Evolutionary conservation across 192 early-diverging fungal genomes (phyloP), one percentile per base, ranked within the genome.

Genomic region (Gigaspora rosea): DNA sequence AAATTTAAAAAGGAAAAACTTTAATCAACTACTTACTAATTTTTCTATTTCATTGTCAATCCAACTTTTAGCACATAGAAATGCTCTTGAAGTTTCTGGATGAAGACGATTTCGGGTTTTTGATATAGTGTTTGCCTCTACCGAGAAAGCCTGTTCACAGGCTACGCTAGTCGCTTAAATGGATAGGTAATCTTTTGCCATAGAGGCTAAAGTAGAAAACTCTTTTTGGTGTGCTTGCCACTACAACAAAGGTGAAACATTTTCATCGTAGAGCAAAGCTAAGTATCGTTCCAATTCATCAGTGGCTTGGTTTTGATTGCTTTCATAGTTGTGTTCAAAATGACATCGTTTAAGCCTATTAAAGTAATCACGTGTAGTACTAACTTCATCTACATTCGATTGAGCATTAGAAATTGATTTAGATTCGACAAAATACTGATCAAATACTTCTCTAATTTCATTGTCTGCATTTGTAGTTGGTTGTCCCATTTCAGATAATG

Each of bases 151-250:
- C 16, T 70, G 48, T 22, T 70, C 68, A 10, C 20, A 70, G 4
- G 68, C 11, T 16, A 70, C 48, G 52, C 18, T 47, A 12, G 68
- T 70, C 18, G 48, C 20, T 51, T 70, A 49, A 7, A 70, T 51
- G 0, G 68, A 70, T 10, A 70, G 16, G 15, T 51, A 70, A 22
- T 70, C 68, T 51, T 15, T 16, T 50, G 68, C 68, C 20, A 70
- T 50, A 11, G 15, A 18, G 13, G 16, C 8, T 22, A 70, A 32
- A 20, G 35, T 20, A 18, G 68, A 1, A 52, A 51, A 70, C n/a
- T 70, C 20, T 70, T 49, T 4, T 27, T 5, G 10, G 46, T 50
- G 20, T 0, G 46, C 20, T 11, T 70, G 11, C 49, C 68, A 70
- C 68, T 3, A 70, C 11, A 70, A 18, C 9, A 70, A 51, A 5